phyloP scores from a whole-genome alignment of 2,329 filamentous ascomycete genomes.

The Trichoderma sp. region DNA sequence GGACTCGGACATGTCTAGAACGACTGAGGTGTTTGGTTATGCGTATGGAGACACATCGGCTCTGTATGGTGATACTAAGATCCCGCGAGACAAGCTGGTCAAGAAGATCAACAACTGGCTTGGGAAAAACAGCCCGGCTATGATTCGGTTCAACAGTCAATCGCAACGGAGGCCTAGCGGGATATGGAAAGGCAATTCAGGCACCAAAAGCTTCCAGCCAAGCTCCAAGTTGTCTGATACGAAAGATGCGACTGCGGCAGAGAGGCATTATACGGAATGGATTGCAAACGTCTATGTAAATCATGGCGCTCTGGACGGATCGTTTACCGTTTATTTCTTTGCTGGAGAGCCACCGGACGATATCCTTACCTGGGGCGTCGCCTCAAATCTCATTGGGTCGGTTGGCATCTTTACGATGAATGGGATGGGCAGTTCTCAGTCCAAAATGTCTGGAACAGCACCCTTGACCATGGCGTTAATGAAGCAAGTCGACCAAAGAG shows the following conservation, averaged over 20 bases:
- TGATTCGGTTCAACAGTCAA: constrained; percentile 24
- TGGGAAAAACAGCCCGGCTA: constrained; percentile 37
- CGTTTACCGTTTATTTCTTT: constrained; percentile 68
- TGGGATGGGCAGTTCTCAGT: constrained; percentile 36
- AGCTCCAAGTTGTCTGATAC: constrained; percentile 32
- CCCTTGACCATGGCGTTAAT: constrained; percentile 55
- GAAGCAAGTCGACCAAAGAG: constrained; percentile 42
- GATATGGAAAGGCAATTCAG: not conserved
- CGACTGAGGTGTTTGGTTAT: constrained; percentile 67
- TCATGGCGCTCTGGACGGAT: constrained; percentile 60
- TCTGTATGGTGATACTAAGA: constrained; percentile 30
- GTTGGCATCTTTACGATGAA: constrained; percentile 57
- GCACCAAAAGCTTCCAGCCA: constrained; percentile 24
- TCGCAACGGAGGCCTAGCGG: not conserved
- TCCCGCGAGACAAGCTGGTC: constrained; percentile 39
- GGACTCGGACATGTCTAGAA: constrained; percentile 64
- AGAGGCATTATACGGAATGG: constrained; percentile 62
- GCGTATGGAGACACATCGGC: constrained; percentile 65
- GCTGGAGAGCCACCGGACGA: constrained; percentile 56
- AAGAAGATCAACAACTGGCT: constrained; percentile 56
- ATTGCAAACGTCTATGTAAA: constrained; percentile 65
- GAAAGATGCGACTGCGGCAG: constrained; percentile 36
- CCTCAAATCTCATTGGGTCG: constrained; percentile 61
- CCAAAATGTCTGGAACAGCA: constrained; percentile 50
- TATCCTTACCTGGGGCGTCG: constrained; percentile 51